These are phyloP conservation scores for Oryza punctata DNA, from an alignment of 176 grass and related monocot species.

Conservation along the genomic window DNA sequence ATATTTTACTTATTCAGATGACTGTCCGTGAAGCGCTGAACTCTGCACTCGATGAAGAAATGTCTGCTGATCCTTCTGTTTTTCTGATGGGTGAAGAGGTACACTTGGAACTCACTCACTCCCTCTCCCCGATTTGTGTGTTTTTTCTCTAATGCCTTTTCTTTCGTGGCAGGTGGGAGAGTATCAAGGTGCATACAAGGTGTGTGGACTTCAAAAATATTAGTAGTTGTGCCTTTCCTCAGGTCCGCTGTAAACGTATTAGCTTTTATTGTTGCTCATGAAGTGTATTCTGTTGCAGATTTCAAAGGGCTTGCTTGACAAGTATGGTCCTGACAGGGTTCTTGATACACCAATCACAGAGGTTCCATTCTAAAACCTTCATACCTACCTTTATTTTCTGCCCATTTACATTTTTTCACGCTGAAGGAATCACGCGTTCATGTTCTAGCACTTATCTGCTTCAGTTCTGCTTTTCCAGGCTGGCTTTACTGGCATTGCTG, in stretches of 20 bases:
- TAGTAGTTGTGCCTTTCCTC: constrained; percentile 1
- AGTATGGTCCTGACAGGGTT: constrained; percentile 97
- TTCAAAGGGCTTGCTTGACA: constrained; percentile 93
- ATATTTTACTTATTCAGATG: constrained; percentile 66
- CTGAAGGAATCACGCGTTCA: neutral
- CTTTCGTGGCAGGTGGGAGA: constrained; percentile 78
- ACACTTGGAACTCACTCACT: neutral
- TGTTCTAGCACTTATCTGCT: constrained; percentile 16
- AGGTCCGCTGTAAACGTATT: neutral
- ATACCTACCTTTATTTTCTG: constrained; percentile 6
- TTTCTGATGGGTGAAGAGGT: constrained; percentile 99
- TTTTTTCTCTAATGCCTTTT: constrained; percentile 30
- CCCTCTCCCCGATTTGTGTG: neutral
- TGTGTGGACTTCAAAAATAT: constrained; percentile 27
- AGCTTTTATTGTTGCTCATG: constrained; percentile 21
- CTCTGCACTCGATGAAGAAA: constrained; percentile 96
- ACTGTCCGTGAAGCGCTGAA: constrained; percentile 90
- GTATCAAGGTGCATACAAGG: constrained; percentile 99
- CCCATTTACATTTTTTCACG: neutral
- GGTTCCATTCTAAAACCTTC: constrained; percentile 48
- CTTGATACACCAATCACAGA: constrained; percentile 99
- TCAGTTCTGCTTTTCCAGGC: constrained; percentile 58
- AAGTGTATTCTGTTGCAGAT: constrained; percentile 61
- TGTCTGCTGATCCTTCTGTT: constrained; percentile 95
- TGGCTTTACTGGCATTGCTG: constrained; percentile 95